Percentiles rank a stretch among this genome's conserved stretches.
These are phyloP conservation scores for Musa troglodytarum DNA, from an alignment of 176 grass and related monocot species.

Conservation along the genomic window DNA sequence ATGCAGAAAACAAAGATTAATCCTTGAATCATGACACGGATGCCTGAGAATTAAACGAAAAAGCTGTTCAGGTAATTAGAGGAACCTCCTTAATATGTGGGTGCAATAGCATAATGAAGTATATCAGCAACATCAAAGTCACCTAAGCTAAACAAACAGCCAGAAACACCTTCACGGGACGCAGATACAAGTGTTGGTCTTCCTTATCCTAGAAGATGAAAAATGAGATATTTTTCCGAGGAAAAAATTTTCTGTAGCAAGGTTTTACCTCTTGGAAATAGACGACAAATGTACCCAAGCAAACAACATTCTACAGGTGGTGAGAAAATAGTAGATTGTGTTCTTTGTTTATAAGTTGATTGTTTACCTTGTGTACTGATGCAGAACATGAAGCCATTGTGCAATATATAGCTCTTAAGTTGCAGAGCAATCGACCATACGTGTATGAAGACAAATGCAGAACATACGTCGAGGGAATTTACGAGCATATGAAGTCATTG, in stretches of 20 bases:
- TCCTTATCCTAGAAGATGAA: background rate
- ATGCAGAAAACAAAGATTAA: slow-evolving; percentile 5
- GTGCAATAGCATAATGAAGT: too few species aligned
- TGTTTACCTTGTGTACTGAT: background rate
- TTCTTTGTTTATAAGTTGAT: background rate
- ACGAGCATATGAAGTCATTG: background rate
- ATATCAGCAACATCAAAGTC: background rate
- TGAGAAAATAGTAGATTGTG: background rate
- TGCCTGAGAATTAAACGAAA: background rate
- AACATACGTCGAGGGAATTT: too few species aligned
- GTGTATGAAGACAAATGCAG: too few species aligned
- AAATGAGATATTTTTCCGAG: background rate
- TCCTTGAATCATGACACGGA: background rate
- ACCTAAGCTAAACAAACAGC: background rate
- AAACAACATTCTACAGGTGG: background rate
- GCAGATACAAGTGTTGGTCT: too few species aligned
- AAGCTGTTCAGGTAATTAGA: background rate
- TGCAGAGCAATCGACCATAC: too few species aligned
- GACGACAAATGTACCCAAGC: background rate
- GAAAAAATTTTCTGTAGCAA: background rate
- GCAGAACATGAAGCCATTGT: background rate
- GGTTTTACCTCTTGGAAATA: background rate
- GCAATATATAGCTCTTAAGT: background rate
- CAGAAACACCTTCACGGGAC: too few species aligned
- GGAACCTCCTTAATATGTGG: too few species aligned